Evolutionary conservation across 139 green algal genomes (phyloP), one percentile per base, ranked within the genome.

Genomic region (Gonium pectorale): DNA sequence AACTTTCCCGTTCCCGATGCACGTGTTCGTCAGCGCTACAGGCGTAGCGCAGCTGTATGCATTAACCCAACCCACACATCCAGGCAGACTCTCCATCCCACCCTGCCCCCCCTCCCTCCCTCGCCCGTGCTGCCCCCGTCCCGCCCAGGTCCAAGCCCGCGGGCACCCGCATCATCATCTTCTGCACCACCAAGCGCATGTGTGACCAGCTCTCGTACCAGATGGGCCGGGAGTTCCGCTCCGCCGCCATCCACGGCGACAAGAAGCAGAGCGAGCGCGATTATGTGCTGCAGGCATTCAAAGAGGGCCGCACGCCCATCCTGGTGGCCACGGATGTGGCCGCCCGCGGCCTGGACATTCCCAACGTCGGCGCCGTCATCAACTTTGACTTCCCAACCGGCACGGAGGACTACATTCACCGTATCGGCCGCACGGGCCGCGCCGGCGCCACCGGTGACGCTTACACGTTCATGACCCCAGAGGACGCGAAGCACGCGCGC

Each of bases 241-340:
- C 94, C 0, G 90, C 89, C 5, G 88, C 94, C 52, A 98, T 99
- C 85, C 96, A 99, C 89, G 96, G 96, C 67, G 96, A 99, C 92
- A 99, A 99, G 92, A 90, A 90, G 70, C 96, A 99, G 93, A 89
- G 93, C 82, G 96, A 98, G 92, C 94, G 96, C 60, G 96, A 99
- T 85, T 96, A 88, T 52, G 94, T 96, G 41, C 88, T 99, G 21
- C 80, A 86, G 35, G 89, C 82, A n/a, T 99, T 99, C 95, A 93
- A 96, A 44, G 92, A 89, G 15, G 97, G 97, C 67, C 86, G 91
- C 35, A 95, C 87, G 35, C 93, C 94, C 13, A 92, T 99, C 56
- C 90, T 98, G 75, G 93, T 99, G 21, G 97, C 97, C 51, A 99
- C 97, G 5, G 97, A 99, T 85, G 97, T 99, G n/a, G 97, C 97